Evolutionary conservation across 441 rosid genomes (phyloP), one percentile per base, ranked within the genome.

Genomic region (Eruca vesicaria): DNA sequence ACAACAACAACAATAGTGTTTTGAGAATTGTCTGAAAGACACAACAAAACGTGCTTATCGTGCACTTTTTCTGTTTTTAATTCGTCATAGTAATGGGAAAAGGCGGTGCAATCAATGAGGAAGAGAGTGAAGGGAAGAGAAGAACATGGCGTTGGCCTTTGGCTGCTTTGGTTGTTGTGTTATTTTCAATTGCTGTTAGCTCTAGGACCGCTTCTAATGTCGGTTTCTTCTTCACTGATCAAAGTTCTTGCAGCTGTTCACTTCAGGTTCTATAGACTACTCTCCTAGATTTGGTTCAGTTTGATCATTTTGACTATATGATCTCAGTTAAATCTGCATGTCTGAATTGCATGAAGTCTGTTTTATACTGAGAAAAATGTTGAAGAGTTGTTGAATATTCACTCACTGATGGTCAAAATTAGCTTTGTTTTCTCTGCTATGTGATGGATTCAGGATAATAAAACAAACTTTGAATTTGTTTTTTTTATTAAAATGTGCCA

Each of bases 111-210:
- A 66, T 74, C 58, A 74, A 74, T 58, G 75, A 57, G 56, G 71
- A 65, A 56, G 76, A 79, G 19, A 69, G 71, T 20, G 66, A 53
- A 50, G 62, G 26, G 62, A 73, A 67, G 75, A 67, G 74, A 69
- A 75, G 36, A 59, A 65, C 32, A 32, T 80, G 86, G 83, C 64
- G 69, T 77, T 79, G 85, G 91, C 50, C 79, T 15, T 58, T 85
- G 16, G 87, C 83, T 43, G 79, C 89, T 56, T 63, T 82, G 58
- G 57, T 84, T 72, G 80, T 82, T n/a, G 81, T 88, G 15, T 32
- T 85, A 53, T 33, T 86, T 67, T 92, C 94, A 43, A 80, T 82
- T 14, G 84, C 87, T 55, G 65, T 81, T 15, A 78, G 87, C 75
- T 81, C 91, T 4, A 77, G 72, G 19, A 33, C 81, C 35, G 23